Base-by-base conservation (phyloP, 768 basidiomycete species). In the Boletus eberwhitei region DNA sequence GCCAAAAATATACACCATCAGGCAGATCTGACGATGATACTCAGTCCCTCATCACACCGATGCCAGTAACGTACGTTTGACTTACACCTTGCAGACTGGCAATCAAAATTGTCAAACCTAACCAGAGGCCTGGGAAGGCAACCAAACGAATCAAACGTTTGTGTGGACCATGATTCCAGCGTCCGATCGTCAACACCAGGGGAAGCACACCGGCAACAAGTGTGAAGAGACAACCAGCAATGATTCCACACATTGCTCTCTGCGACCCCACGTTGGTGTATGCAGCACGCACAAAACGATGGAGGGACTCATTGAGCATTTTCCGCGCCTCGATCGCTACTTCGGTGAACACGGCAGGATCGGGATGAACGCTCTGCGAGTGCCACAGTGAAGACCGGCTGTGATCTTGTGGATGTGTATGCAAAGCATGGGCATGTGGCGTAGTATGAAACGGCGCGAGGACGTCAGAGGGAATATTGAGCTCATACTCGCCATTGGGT, bases 1-100 rank as follows among this genome's bases (percentile, higher is more conserved):
- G 8, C 89, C 89, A 61, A 90, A 89, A 31, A 90, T 64, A 64
- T 90, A 91, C 6, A 91, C 81, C 64, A 87, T 88, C 52, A 90
- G 65, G 65, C 89, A 91, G 12, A 80, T 66, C 79, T 70, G 2
- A 35, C 3, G 3, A 70, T 34, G 37, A 48, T 16, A 37, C 29
- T 48, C n/a, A 63, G 42, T n/a, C 19, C 29, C 17, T 19, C 16
- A 39, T 39, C 35, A 32, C 12, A 26, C 24, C n/a, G 19, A 8
- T 13, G 6, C 7, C 36, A 37, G 17, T 11, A 26, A 44, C 26
- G 39, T 9, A 39, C 11, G 22, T 31, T 7, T 46, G 13, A 63
- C 77, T 63, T 55, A 90, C 82, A 5, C 88, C 88, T 56, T 88
- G 79, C 35, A 89, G 59, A 47, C 86, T 85, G 4, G 83, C 77